Evolutionary conservation across 108 stramenopile species (phyloP), one percentile per base, ranked within the genome.

Genomic region (Pseudonitzschia pungens): DNA sequence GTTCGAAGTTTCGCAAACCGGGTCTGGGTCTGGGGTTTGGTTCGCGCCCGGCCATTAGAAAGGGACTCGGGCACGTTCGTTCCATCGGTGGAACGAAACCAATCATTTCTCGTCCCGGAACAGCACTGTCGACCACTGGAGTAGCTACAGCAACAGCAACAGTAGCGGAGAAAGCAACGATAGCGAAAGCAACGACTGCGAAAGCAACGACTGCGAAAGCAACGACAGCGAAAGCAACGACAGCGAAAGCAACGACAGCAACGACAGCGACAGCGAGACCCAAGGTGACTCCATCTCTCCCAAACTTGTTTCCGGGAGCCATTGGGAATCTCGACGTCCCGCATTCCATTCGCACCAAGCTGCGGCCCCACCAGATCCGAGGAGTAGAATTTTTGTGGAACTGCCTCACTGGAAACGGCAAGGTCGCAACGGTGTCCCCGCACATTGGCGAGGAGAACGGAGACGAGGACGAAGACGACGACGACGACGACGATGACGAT

Each of bases 361-460:
- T 92, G 24, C 79, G 80, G 51, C 89, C 88, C 8, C 89, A 92
- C 74, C 91, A 92, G 75, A 40, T 80, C 6, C 75, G 75, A 53
- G 91, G 89, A 10, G 84, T 92, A 51, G 74, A 65, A 12, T 92
- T 92, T 75, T 66, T 92, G 6, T 92, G 91, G 91, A 88, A 88
- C 70, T 86, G 85, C 73, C 70, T 92, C n/a, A 84, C 85, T 4
- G 87, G 86, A 44, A 53, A 56, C 36, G 67, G 48, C 44, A 10
- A 42, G 27, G 78, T 65, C 20, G 64, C 55, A 42, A 59, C 33
- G 41, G 70, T 56, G 26, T 58, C 83, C 48, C 74, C 58, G 4
- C 36, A 67, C 29, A 53, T 77, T 33, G 53, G 41, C 32, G 69
- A 54, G n/a, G 54, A 53, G 24, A 15, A 54, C 11, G 45, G n/a